Conservation (phyloP, 2,329 filamentous ascomycete genomes). For the Trichoderma koningiopsis region DNA sequence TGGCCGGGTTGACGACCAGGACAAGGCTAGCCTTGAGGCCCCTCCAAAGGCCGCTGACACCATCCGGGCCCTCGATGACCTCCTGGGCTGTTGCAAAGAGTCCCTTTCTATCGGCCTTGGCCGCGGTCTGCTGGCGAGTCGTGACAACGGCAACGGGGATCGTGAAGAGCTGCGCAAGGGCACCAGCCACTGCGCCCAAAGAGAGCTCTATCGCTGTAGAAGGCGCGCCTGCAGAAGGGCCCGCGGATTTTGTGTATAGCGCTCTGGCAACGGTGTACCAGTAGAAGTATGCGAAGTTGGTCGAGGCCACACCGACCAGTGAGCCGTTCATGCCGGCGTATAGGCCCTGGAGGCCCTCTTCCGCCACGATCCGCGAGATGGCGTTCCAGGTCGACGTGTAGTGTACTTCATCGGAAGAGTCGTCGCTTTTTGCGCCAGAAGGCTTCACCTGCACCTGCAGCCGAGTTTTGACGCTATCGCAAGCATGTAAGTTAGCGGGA, state of each 20-base stretch:
- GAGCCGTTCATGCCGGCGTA: constrained; percentile 88
- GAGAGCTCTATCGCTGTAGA: constrained; percentile 81
- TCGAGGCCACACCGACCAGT: constrained; percentile 89
- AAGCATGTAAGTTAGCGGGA: constrained; percentile 6
- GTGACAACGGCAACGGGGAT: constrained; percentile 96
- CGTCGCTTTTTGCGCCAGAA: constrained; percentile 30
- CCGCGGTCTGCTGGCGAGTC: constrained; percentile 92
- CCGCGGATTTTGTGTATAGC: constrained; percentile 69
- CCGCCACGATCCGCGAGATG: constrained; percentile 76
- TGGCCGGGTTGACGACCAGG: constrained; percentile 92
- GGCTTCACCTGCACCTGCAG: constrained; percentile 91
- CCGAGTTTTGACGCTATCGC: constrained; percentile 83
- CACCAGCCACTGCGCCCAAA: constrained; percentile 84
- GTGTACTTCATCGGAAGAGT: constrained; percentile 53
- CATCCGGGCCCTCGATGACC: constrained; percentile 88
- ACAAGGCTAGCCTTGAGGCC: constrained; percentile 95
- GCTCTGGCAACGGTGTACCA: constrained; percentile 91
- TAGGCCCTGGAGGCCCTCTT: constrained; percentile 78
- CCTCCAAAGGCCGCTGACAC: constrained; percentile 86
- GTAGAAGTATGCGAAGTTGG: constrained; percentile 99
- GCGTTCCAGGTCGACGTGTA: constrained; percentile 90
- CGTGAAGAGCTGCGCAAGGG: constrained; percentile 90
- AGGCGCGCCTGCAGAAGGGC: constrained; percentile 54
- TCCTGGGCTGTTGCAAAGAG: constrained; percentile 85
- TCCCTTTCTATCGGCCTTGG: constrained; percentile 80